Evolutionary conservation across 345 rosid genomes (phyloP), one percentile per base, ranked within the genome.

Genomic region (Salix brachista): DNA sequence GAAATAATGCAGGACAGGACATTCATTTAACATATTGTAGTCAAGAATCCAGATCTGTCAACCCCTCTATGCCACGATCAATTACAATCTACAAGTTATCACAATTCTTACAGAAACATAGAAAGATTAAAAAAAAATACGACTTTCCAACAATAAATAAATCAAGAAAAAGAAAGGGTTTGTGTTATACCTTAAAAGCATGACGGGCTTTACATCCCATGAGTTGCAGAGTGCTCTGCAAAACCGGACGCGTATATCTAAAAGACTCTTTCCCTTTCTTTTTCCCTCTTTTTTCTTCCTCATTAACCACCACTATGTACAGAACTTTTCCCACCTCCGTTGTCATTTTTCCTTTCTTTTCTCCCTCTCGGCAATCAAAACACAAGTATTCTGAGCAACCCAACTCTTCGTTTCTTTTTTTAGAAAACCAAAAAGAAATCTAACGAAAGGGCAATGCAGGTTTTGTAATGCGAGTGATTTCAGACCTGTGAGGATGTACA

Each of bases 141-240:
- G 26, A 58, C 10, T 10, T 58, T 58, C 64, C 23, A 52, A 25
- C 13, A 28, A 25, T 6, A 23, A 39, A 23, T 32, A 16, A 18
- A 54, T 11, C 17, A 44, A 13, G 19, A 72, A 4, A 21, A 16
- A 30, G 52, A 16, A 21, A 16, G 28, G 52, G 25, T 30, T 14
- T 64, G n/a, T 18, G n/a, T 16, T 6, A 10, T 30, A 96, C 99
- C 97, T 96, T 96, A 81, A 93, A 96, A 73, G 98, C 99, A 78
- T 96, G 99, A 44, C 97, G 94, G 16, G 99, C 88, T 83, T 96
- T 96, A 84, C 99, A 96, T 32, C 98, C 99, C 93, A 96, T 96
- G 58, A 96, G 92, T 81, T 93, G 98, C 75, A 96, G 93, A 81
- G 97, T 88, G 58, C 96, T 91, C 84, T 93, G 99, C 80, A 96